Conservation (phyloP, 768 basidiomycete genomes). For the Suillus alpinus region DNA sequence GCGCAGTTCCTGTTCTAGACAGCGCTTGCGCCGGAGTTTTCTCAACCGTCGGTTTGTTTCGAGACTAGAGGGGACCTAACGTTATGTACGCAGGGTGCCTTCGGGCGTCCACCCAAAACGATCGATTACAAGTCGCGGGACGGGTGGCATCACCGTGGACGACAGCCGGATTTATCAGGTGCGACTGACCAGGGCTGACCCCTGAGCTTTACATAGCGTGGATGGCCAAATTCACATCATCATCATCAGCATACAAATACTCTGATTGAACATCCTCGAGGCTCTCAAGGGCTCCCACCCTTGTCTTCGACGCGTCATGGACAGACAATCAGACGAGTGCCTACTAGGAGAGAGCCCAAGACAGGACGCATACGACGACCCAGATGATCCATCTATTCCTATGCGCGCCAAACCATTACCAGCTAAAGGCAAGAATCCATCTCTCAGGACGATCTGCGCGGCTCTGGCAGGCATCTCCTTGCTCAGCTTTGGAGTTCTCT, state of each 20-base stretch:
- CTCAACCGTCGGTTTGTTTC: neutral
- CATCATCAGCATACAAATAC: neutral
- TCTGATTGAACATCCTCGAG: neutral
- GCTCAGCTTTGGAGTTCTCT: slow-evolving; percentile 9
- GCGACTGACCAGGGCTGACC: neutral
- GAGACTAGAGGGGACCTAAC: neutral
- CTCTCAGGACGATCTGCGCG: slow-evolving; percentile 2
- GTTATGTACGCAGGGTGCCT: no score
- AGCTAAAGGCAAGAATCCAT: neutral
- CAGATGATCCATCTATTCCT: slow-evolving; percentile 7
- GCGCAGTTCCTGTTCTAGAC: neutral
- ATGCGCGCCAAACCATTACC: neutral
- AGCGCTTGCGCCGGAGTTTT: neutral
- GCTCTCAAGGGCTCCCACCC: neutral
- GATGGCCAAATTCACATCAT: neutral
- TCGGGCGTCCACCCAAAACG: no score
- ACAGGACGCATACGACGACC: neutral
- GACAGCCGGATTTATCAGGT: neutral
- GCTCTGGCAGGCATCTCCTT: slow-evolving; percentile 30
- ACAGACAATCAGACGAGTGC: slow-evolving; percentile 1
- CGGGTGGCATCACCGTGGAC: neutral
- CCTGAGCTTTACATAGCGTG: neutral
- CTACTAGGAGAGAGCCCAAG: neutral
- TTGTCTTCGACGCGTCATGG: slow-evolving; percentile 1
- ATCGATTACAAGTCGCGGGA: neutral